Conservation (phyloP, 2,329 filamentous ascomycete genomes). For the Achaetomium macrosporum region DNA sequence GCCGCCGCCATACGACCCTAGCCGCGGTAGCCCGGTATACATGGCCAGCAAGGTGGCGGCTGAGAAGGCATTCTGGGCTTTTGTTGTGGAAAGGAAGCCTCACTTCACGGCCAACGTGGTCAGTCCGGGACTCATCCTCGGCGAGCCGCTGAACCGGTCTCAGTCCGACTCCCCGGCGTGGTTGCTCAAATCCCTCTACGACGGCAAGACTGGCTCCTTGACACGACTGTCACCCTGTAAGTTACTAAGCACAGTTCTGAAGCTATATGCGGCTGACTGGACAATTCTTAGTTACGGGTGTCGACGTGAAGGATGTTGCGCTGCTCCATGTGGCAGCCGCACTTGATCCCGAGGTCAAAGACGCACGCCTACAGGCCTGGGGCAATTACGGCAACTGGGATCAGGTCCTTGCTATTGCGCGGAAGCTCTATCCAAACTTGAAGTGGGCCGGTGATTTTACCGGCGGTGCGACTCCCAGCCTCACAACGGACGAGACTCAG, state of each 20-base stretch:
- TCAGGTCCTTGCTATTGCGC: slow-evolving; percentile 21
- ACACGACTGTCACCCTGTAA: neutral
- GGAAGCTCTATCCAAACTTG: neutral
- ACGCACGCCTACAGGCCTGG: slow-evolving; percentile 27
- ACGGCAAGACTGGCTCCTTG: neutral
- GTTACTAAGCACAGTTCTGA: slow-evolving; percentile 11
- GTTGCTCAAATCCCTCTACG: no score
- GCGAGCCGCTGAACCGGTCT: slow-evolving; percentile 3
- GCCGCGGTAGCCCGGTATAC: neutral
- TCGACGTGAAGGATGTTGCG: slow-evolving; percentile 28
- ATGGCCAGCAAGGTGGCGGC: neutral
- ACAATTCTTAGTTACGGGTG: neutral
- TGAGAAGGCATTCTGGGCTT: slow-evolving; percentile 13
- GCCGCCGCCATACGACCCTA: no score
- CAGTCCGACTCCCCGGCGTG: neutral
- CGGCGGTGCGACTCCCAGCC: neutral
- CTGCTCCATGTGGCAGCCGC: slow-evolving; percentile 28
- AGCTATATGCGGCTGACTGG: neutral
- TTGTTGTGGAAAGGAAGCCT: slow-evolving; percentile 11
- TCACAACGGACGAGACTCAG: no score
- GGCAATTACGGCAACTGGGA: slow-evolving; percentile 25
- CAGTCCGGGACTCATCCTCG: slow-evolving; percentile 5
- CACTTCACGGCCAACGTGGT: slow-evolving; percentile 21
- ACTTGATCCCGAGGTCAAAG: slow-evolving; percentile 24
- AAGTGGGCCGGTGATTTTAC: neutral